Evolutionary conservation across 1,284 basidiomycete species (phyloP), one percentile per base, ranked within the genome.

Genomic region (Boletus smithii): DNA sequence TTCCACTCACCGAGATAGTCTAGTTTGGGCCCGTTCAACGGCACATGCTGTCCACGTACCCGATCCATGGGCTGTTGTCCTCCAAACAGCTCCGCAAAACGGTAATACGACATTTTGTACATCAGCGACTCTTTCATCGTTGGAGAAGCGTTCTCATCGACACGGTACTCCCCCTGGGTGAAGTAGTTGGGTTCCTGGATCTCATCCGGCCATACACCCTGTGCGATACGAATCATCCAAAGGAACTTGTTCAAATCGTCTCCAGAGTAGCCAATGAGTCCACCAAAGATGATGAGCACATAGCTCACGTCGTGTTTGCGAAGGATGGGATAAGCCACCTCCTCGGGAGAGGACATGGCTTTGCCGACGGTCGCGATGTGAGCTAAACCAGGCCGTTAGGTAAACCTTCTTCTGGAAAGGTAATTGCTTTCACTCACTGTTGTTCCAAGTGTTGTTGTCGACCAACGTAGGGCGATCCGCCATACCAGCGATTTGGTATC

Each of bases 401-500:
- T 11, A 50, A 42, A n/a, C n/a, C 18, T 14, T 8, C 20, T 17
- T 34, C 3, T 8, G 22, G 16, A 4, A 40, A 23, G 10, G 8
- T 3, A 8, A 41, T 9, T 17, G 8, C 18, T 20, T 29, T 32
- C 6, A 76, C 88, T 58, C 56, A 93, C 91, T 99, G 73, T 99
- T 99, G 73, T 99, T 99, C 97, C 97, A 99, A 1, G 97, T 99
- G 68, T 99, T 99, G 75, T 99, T 99, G 70, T 99, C 97, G 9
- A 99, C 97, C 50, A 99, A 74, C 3, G 94, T 97, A n/a, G 91
- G 85, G 35, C 97, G 77, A 72, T 98, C 94, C 10, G 97, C 94
- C 91, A 99, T 97, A 41, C 97, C 97, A 35, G 95, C 92, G 63
- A 99, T 97, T 72, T 99, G 95, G 69, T 99, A 99, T 17, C 97